Evolutionary conservation across 2,329 filamentous ascomycete species (phyloP), one percentile per base, ranked within the genome.

Genomic region (Cucurbitaria berberidis): DNA sequence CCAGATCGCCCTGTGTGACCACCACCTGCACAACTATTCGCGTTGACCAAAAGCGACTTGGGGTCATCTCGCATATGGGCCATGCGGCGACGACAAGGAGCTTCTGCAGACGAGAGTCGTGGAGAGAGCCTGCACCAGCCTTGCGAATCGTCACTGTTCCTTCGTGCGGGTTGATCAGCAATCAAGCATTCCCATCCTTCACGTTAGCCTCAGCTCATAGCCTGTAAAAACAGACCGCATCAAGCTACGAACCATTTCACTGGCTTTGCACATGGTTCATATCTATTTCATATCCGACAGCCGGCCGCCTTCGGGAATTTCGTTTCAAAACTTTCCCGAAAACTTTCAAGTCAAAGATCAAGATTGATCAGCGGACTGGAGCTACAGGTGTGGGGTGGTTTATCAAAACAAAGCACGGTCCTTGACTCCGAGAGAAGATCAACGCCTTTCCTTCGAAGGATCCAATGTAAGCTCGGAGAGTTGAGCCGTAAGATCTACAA

Each of bases 1-100:
- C 53, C 53, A 62, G 61, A 69, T 68, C 65, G 60, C 55, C 56
- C 42, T 59, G 56, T 63, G 51, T 56, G 34, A 57, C 60, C 50
- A 59, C 50, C 47, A 41, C 36, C 55, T 59, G 53, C 60, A 57
- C 48, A 44, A 24, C 53, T 35, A 40, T 48, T 51, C 48, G 55
- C 60, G 53, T 51, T 54, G n/a, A n/a, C n/a, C n/a, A n/a, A n/a
- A n/a, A n/a, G n/a, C n/a, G n/a, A n/a, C n/a, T n/a, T n/a, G n/a
- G n/a, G n/a, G 32, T 56, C 52, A 43, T 55, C 44, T 57, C 35
- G 51, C 45, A 42, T 39, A 43, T 10, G 15, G 39, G 9, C 29
- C 21, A 24, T 39, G 36, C 36, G 36, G 36, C 36, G 35, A 38
- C 26, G 38, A 26, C 40, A 43, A 32, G n/a, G n/a, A 48, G 29